Percentiles rank a stretch among this genome's conserved stretches.
phyloP scores from a whole-genome alignment of 768 basidiomycete species.

The Pisolithus albus region DNA sequence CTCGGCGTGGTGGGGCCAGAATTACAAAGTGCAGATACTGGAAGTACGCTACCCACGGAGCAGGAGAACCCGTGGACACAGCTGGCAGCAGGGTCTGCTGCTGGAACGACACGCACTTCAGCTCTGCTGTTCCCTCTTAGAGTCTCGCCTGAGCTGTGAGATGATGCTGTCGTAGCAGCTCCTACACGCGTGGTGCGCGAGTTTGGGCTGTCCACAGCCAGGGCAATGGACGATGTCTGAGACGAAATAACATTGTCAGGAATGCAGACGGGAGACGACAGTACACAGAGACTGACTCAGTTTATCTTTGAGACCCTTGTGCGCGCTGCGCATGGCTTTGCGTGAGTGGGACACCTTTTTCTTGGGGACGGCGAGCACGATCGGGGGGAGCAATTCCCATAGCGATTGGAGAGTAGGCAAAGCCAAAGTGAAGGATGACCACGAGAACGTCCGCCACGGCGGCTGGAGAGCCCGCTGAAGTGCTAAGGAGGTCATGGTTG shows the following conservation, averaged over 20 bases:
- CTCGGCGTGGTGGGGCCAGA: too few species aligned
- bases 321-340: slow-evolving; percentile 91
- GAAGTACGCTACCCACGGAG: neutral
- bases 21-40: neutral
- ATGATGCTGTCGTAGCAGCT: slow-evolving; percentile 52
- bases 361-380: slow-evolving; percentile 91
- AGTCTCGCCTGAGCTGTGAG: slow-evolving; percentile 16
- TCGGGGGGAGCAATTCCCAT: slow-evolving; percentile 75
- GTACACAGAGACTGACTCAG: slow-evolving; percentile 46
- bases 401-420: slow-evolving; percentile 41
- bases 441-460: slow-evolving; percentile 12
- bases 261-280: neutral
- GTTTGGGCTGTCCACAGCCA: slow-evolving; percentile 83
- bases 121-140: slow-evolving; percentile 5
- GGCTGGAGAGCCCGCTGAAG: slow-evolving; percentile 18
- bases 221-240: slow-evolving; percentile 87
- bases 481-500: slow-evolving; percentile 36
- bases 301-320: slow-evolving; percentile 93
- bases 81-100: too few species aligned
- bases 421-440: slow-evolving; percentile 25
- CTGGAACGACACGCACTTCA: neutral
- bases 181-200: slow-evolving; percentile 83
- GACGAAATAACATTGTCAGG: slow-evolving; percentile 3
- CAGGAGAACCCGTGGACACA: too few species aligned
- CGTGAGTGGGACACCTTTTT: slow-evolving; percentile 88